A percentile compares a stretch with the other conserved stretches of the same genome.
Conservation (phyloP, 2,329 filamentous ascomycete genomes). For the Periconia sp. region DNA sequence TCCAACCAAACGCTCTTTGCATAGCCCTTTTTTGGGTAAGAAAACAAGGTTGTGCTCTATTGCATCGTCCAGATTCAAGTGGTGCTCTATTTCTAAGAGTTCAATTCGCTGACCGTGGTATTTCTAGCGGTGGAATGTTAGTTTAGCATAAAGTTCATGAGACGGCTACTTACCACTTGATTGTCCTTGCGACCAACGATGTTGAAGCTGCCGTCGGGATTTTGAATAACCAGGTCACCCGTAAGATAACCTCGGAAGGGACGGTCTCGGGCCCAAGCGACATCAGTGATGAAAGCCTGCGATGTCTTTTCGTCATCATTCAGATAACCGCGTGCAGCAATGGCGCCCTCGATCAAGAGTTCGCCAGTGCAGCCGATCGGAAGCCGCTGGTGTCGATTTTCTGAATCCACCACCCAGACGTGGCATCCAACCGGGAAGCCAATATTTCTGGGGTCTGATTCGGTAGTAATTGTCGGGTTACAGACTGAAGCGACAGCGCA, state of each 20-base stretch:
- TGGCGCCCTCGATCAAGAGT: constrained; percentile 63
- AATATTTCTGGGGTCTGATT: constrained; percentile 27
- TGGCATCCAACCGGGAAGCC: constrained; percentile 29
- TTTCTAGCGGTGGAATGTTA: constrained; percentile 19
- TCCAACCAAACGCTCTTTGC: constrained; percentile 48
- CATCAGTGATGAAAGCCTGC: constrained; percentile 26
- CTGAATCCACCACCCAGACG: constrained; percentile 47
- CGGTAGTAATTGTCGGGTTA: constrained; percentile 10
- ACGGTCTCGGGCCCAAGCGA: constrained; percentile 18
- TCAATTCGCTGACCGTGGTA: constrained; percentile 42
- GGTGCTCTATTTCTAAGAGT: constrained; percentile 32
- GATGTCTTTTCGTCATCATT: constrained; percentile 28
- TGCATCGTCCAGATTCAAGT: constrained; percentile 21
- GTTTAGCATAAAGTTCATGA: neutral
- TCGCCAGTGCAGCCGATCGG: constrained; percentile 50
- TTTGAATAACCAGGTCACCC: constrained; percentile 30
- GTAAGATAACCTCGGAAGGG: constrained; percentile 26
- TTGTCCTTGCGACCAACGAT: constrained; percentile 32
- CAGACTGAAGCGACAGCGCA: constrained; percentile 24
- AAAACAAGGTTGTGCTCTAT: constrained; percentile 40
- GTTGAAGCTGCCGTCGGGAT: constrained; percentile 25
- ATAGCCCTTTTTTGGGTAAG: constrained; percentile 46
- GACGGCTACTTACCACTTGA: constrained; percentile 25
- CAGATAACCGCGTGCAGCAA: constrained; percentile 36
- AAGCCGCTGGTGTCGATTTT: constrained; percentile 29